Percentiles rank a stretch among this genome's conserved stretches.
These are phyloP conservation scores for Mollisia scopiformis DNA, from an alignment of 2,329 filamentous ascomycete species.

Conservation along the genomic window DNA sequence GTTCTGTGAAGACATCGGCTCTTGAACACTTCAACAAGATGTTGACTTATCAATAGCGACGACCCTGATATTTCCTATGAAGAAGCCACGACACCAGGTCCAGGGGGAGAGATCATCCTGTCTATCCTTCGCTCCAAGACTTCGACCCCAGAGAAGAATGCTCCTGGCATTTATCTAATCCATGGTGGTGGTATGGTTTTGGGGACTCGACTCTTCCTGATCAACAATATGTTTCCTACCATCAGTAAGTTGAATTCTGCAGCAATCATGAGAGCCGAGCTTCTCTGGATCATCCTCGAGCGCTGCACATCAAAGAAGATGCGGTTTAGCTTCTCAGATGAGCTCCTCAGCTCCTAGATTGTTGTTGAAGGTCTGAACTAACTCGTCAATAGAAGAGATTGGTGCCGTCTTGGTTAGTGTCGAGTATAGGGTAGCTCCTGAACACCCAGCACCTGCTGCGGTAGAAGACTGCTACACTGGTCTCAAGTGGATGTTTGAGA, in stretches of 20 bases:
- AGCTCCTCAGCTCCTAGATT: too few relatives aligned
- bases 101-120: constrained; percentile 12
- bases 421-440: constrained; percentile 60
- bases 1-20: too few relatives aligned
- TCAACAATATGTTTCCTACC: constrained; percentile 47
- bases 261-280: too few relatives aligned
- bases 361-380: too few relatives aligned
- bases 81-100: constrained; percentile 11
- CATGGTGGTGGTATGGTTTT: constrained; percentile 50
- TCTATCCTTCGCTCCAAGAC: constrained; percentile 8
- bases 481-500: constrained; percentile 43
- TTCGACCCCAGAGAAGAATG: neutral
- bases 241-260: too few relatives aligned
- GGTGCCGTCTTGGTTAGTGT: constrained; percentile 53
- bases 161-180: constrained; percentile 43
- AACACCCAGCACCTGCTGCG: constrained; percentile 55
- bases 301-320: too few relatives aligned
- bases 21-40: too few relatives aligned
- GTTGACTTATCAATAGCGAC: too few relatives aligned
- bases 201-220: constrained; percentile 25
- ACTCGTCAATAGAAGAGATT: too few relatives aligned
- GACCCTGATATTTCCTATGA: constrained; percentile 6
- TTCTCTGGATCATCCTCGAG: too few relatives aligned
- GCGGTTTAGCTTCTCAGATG: too few relatives aligned
- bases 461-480: constrained; percentile 54